Percentiles rank a stretch among this genome's conserved stretches.
These are phyloP conservation scores for Pythium apleroticum DNA, from an alignment of 352 stramenopile species.

Conservation along the genomic window DNA sequence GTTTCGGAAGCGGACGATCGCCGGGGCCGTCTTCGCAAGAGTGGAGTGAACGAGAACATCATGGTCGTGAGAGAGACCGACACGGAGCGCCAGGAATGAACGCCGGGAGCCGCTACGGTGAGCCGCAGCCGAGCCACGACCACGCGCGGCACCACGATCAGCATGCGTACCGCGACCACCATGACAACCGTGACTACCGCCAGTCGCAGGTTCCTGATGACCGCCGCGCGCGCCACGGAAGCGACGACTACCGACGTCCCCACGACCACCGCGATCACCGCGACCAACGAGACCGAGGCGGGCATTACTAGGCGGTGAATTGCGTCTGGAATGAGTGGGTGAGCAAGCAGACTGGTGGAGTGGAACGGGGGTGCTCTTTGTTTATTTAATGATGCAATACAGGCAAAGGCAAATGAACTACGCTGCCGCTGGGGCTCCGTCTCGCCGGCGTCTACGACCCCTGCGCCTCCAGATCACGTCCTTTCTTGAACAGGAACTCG, in stretches of 20 bases:
- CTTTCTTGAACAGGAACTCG: conserved; percentile 85
- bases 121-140: neutral
- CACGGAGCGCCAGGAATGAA: neutral
- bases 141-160: conserved; percentile 4
- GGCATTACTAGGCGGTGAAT: neutral
- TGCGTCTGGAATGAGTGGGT: neutral
- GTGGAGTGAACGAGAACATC: conserved; percentile 3
- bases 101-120: neutral
- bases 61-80: conserved; percentile 3
- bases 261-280: conserved; percentile 7
- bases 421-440: neutral
- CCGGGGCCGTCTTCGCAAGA: neutral
- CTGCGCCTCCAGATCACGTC: conserved; percentile 46
- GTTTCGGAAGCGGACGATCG: conserved; percentile 2
- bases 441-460: conserved; percentile 5
- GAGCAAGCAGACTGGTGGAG: neutral
- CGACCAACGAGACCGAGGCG: conserved; percentile 1
- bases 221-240: neutral
- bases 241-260: neutral
- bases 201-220: neutral
- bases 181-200: conserved; percentile 6
- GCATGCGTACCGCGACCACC: neutral
- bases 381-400: conserved; percentile 7
- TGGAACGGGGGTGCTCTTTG: neutral
- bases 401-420: neutral